Percentiles rank a stretch among this genome's conserved stretches.
phyloP scores from a whole-genome alignment of 164 flowering plant species.

The Kalanchoe fedtschenkoi region DNA sequence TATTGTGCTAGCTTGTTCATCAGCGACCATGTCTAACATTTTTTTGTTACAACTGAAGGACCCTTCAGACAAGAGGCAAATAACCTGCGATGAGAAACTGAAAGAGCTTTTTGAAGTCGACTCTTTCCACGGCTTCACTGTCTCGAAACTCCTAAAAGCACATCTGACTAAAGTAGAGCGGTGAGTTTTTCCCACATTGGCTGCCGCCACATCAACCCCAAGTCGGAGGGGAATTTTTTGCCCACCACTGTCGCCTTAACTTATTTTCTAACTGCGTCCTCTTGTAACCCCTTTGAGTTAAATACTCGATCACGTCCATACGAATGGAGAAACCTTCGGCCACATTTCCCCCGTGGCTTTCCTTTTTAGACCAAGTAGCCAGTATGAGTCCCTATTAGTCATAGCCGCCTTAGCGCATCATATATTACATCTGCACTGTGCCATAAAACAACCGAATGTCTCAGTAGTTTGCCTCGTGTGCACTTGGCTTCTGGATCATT shows the following conservation, averaged over 20 bases:
- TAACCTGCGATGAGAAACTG: constrained; percentile 68
- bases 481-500: no score
- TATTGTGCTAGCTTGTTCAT: neutral
- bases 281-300: neutral
- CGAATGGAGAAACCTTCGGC: neutral
- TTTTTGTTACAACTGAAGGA: constrained; percentile 43
- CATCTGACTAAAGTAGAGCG: constrained; percentile 36
- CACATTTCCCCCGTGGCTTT: neutral
- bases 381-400: neutral
- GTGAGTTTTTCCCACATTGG: constrained; percentile 19
- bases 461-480: no score
- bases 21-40: neutral
- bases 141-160: constrained; percentile 10
- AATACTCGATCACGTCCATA: neutral
- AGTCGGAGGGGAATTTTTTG: neutral
- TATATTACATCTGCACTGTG: no score
- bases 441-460: no score
- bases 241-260: neutral
- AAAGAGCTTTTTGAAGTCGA: constrained; percentile 75
- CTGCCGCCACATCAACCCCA: no score
- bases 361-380: neutral
- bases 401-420: neutral
- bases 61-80: constrained; percentile 65
- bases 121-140: constrained; percentile 55
- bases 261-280: neutral